Base-by-base conservation (phyloP, 2,329 filamentous ascomycete genomes). In the Aspergillus pseudoterreus region DNA sequence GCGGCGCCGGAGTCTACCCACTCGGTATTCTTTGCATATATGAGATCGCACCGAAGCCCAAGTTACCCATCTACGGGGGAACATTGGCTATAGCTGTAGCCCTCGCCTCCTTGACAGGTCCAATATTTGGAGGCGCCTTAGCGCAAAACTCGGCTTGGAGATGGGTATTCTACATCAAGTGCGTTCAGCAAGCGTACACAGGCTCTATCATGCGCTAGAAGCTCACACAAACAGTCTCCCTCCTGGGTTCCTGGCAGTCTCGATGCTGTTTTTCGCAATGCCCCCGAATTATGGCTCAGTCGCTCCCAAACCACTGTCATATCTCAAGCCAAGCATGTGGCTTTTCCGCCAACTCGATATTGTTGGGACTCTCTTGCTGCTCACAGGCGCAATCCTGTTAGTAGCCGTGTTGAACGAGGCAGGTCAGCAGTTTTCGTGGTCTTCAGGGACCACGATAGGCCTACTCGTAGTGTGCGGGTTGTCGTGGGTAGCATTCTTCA, bases 121-220 rank as follows among this genome's bases (percentile, higher is more conserved):
- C 49, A 2, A 36, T 51, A 9, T 21, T 51, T 24, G 49, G 49
- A 2, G 49, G 49, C 3, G 49, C 24, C 2, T 21, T 51, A 4
- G 30, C 43, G 15, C 22, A 42, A 11, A 61, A 46, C 38, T 53
- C 53, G 1, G 42, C 51, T 9, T 67, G 65, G 65, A 54, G 59
- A 57, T 67, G 65, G 65, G 57, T 62, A 1, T 67, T 67, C 19
- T 54, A 63, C 14, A 56, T 66, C 36, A 65, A 63, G 49, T 51
- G 1, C n/a, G 49, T 43, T 9, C 12, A 2, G 2, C 27, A 14
- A 9, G 19, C 0, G 10, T 43, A 11, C 10, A 14, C 8, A 6
- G 10, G 17, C 9, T 9, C 14, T 4, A 43, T 6, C 6, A 14
- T 9, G 41, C 4, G 19, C 6, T 6, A 11, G 14, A 32, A 32